Conservation (phyloP, 2,329 filamentous ascomycete species). For the Neopestalotiopsis sp. region DNA sequence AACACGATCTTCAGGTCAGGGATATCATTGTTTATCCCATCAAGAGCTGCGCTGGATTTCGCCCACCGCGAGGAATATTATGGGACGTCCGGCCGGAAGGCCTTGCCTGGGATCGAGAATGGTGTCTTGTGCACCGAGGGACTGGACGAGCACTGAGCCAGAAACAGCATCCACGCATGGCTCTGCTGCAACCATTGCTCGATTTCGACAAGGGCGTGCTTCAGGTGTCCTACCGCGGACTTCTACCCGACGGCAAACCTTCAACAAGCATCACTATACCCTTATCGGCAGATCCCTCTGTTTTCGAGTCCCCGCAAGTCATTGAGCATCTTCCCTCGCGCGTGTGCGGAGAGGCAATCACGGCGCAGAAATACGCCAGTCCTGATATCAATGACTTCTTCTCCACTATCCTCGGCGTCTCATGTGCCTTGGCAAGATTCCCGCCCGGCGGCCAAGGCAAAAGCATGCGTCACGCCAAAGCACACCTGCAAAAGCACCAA, state of each 20-base stretch:
- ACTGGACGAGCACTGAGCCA: conserved; percentile 86
- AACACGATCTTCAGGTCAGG: conserved; percentile 57
- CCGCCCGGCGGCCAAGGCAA: conserved; percentile 68
- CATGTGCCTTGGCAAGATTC: conserved; percentile 85
- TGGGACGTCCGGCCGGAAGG: conserved; percentile 88
- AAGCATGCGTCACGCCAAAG: conserved; percentile 73
- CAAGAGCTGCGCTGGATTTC: conserved; percentile 88
- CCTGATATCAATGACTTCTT: conserved; percentile 77
- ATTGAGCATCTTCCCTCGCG: conserved; percentile 59
- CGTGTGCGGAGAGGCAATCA: conserved; percentile 83
- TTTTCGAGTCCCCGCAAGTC: conserved; percentile 51
- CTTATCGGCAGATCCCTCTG: conserved; percentile 69
- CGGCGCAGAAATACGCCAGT: conserved; percentile 73
- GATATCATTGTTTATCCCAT: conserved; percentile 83
- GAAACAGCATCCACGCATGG: conserved; percentile 88
- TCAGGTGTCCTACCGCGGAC: conserved; percentile 59
- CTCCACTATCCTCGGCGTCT: conserved; percentile 73
- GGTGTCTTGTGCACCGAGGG: conserved; percentile 89
- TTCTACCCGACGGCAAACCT: conserved; percentile 27
- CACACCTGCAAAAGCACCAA: conserved; percentile 68
- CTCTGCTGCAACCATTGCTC: conserved; percentile 75
- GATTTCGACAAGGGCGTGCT: conserved; percentile 74
- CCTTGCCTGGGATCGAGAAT: conserved; percentile 92
- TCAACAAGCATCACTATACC: conserved; percentile 58
- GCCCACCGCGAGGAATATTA: conserved; percentile 62